Base-by-base conservation (phyloP, 805 yeast genomes). In the Metschnikowia vanudenii region DNA sequence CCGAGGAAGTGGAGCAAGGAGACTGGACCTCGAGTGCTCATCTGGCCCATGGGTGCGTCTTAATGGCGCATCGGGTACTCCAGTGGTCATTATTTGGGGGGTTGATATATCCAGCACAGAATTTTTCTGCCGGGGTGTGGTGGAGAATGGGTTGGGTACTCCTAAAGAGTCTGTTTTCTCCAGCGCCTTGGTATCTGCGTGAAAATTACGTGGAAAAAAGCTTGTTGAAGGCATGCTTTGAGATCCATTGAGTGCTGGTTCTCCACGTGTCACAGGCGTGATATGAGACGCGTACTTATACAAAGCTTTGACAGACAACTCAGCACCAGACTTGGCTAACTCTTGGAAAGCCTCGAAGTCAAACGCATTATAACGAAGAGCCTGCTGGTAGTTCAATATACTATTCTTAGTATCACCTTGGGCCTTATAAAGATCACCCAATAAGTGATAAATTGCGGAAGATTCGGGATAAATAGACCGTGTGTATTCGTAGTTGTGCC, bases 281-380 rank as follows among this genome's bases (percentile, higher is more conserved):
- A 49, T 34, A 22, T 40, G 39, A 8, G 50, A 45, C 9, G 47
- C 45, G 6, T 39, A 50, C 47, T 74, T 75, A 61, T 72, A 83
- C 24, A 82, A 69, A 0, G 81, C 63, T 52, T 78, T 78, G 5
- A 84, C 80, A 47, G 81, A 79, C 16, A 89, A 75, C 47, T 78
- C 78, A 16, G 85, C 88, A 11, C 96, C 94, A 67, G 85, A 68
- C 39, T 75, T 73, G 56, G 89, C 81, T 39, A 94, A 68, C 36
- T 84, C 83, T 53, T 84, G 88, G 52, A 88, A 82, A 0, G 97
- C 89, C 60, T 89, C 97, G 79, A 94, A 89, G 34, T 89, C 75
- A 59, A 74, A 88, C 14, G 96, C 96, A 60, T 94, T 87, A 52
- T 75, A 66, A 49, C 81, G 80, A 46, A 89, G 72, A 1, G 92